Conservation (phyloP, 169 alveolate genomes). For the Cryptosporidium canis region DNA sequence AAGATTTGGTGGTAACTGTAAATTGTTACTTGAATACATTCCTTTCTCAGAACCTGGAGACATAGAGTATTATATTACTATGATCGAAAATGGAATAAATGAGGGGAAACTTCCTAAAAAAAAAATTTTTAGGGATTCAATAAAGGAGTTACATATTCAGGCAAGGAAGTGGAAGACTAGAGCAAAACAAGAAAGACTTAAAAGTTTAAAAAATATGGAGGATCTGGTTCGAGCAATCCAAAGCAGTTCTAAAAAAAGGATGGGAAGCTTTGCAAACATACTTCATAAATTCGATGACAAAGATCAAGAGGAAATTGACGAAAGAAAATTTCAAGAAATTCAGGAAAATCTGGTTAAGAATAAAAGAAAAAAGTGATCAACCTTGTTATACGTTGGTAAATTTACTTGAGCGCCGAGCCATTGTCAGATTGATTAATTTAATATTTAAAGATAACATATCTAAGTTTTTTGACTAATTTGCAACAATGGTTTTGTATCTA, state of each 20-base stretch:
- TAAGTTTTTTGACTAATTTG: background rate
- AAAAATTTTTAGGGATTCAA: constrained; percentile 13
- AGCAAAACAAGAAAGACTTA: background rate
- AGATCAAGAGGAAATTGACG: constrained; percentile 23
- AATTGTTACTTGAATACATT: constrained; percentile 79
- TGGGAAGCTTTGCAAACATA: background rate
- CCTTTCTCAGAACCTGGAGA: constrained; percentile 80
- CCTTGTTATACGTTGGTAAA: background rate
- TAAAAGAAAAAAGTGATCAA: background rate
- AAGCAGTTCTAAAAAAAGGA: constrained; percentile 20
- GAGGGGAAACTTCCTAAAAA: constrained; percentile 64
- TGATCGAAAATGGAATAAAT: constrained; percentile 75
- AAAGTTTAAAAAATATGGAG: background rate
- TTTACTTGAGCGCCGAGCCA: constrained; percentile 3
- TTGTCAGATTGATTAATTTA: background rate
- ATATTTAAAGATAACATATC: background rate
- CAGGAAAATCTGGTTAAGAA: constrained; percentile 26
- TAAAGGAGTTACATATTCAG: background rate
- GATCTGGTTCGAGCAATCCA: constrained; percentile 45
- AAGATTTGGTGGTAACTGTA: constrained; percentile 80
- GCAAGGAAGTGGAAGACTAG: constrained; percentile 19
- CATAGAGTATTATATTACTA: constrained; percentile 75
- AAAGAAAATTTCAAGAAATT: constrained; percentile 9
- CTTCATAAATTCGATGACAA: background rate
- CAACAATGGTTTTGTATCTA: constrained; percentile 89